Evolutionary conservation across 129 eudicot species (phyloP).

Genomic region (Ambrosia trifida): DNA sequence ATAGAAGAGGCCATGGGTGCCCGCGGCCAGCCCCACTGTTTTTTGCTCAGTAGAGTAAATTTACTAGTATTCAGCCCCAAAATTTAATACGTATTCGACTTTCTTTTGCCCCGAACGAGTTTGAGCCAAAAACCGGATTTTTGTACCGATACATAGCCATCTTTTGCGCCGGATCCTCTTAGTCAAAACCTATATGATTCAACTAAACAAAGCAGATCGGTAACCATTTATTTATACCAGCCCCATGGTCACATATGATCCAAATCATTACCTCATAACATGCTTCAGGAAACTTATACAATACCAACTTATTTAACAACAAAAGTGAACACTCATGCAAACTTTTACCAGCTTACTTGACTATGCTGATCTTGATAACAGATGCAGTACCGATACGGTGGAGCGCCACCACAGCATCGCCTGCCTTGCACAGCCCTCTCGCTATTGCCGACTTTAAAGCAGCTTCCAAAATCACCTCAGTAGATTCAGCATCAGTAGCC

Average conservation of each 20-base stretch:
- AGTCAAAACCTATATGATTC: not conserved
- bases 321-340: not conserved
- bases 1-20: too few relatives aligned
- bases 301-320: conserved; percentile 17
- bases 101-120: too few relatives aligned
- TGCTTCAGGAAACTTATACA: conserved; percentile 15
- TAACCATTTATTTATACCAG: conserved; percentile 1
- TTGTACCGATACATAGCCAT: too few relatives aligned
- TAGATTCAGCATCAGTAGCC: conserved; percentile 78
- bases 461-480: conserved; percentile 75
- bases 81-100: too few relatives aligned
- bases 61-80: too few relatives aligned
- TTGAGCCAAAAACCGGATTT: too few relatives aligned
- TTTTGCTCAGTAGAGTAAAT: too few relatives aligned
- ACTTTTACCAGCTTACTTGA: conserved; percentile 40
- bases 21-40: too few relatives aligned
- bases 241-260: conserved; percentile 32
- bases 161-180: not conserved
- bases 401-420: conserved; percentile 79
- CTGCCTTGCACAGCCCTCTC: conserved; percentile 57
- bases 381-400: conserved; percentile 83
- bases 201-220: not conserved
- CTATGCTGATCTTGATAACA: conserved; percentile 72
- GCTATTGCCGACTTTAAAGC: conserved; percentile 61
- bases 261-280: conserved; percentile 27